These are phyloP conservation scores for Prunus mira DNA, from an alignment of 306 rosid species.

Conservation along the genomic window DNA sequence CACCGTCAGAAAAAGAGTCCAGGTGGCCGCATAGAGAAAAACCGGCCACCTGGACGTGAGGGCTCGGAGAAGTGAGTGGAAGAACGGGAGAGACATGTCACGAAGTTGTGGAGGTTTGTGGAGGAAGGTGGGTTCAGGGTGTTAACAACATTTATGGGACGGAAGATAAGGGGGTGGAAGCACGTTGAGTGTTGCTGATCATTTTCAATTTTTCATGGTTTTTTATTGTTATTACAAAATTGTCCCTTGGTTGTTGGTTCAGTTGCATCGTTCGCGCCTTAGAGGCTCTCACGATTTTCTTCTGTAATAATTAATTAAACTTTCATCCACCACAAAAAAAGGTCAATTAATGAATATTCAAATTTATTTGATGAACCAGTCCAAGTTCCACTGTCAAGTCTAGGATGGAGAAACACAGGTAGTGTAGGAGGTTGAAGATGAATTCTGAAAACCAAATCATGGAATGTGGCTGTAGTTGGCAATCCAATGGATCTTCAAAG, in stretches of 20 bases:
- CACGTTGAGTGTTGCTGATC: background rate
- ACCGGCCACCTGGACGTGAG: slow-evolving; percentile 12
- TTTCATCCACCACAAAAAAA: too few relatives aligned
- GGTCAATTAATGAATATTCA: too few relatives aligned
- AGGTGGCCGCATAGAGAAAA: slow-evolving; percentile 29
- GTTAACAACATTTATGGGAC: slow-evolving; percentile 4
- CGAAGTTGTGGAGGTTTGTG: background rate
- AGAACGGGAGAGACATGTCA: slow-evolving; percentile 35
- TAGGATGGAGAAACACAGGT: too few relatives aligned
- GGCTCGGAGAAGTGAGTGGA: slow-evolving; percentile 26
- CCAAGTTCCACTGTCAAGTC: too few relatives aligned
- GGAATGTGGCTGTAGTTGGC: too few relatives aligned
- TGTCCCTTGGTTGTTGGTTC: background rate
- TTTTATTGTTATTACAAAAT: background rate
- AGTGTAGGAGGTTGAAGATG: too few relatives aligned
- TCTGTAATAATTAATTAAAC: background rate
- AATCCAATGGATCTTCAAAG: too few relatives aligned
- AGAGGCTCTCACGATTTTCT: slow-evolving; percentile 10
- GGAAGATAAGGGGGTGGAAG: slow-evolving; percentile 3
- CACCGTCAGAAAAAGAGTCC: slow-evolving; percentile 44
- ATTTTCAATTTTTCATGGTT: background rate
- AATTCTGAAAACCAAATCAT: too few relatives aligned
- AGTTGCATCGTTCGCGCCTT: background rate
- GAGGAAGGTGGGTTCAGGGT: background rate
- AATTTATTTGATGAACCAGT: too few relatives aligned